Conservation (phyloP, 1,139 yeast genomes). For the Yamadazyma blattariae region DNA sequence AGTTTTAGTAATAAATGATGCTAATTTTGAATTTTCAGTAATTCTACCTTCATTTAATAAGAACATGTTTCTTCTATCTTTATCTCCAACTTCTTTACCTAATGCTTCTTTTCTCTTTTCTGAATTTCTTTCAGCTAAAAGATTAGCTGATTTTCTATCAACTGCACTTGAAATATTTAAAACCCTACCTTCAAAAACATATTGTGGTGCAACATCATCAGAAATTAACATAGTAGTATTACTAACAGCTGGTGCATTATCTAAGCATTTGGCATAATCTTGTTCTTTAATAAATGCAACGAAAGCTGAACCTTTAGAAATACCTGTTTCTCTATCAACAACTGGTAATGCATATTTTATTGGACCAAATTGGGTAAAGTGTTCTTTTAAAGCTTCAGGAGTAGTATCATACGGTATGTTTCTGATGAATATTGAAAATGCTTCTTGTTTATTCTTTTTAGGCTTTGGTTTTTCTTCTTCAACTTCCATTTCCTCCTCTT, state of each 20-base stretch:
- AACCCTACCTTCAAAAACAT: constrained; percentile 91
- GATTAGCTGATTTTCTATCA: constrained; percentile 80
- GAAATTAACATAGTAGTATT: constrained; percentile 80
- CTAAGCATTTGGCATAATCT: constrained; percentile 66
- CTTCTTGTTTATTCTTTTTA: constrained; percentile 59
- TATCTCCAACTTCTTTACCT: constrained; percentile 78
- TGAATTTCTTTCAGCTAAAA: constrained; percentile 71
- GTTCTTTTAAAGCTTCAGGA: constrained; percentile 69
- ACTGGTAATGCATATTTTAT: constrained; percentile 94
- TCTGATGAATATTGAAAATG: constrained; percentile 77
- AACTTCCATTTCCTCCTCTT: constrained; percentile 32
- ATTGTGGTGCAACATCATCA: constrained; percentile 86
- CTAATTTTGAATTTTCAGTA: constrained; percentile 75
- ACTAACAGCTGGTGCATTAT: constrained; percentile 74
- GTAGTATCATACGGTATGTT: constrained; percentile 96
- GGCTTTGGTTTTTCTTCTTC: constrained; percentile 26
- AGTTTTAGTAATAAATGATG: constrained; percentile 60
- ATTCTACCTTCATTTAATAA: constrained; percentile 93
- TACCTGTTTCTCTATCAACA: constrained; percentile 76
- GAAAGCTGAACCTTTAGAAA: constrained; percentile 93
- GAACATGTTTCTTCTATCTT: constrained; percentile 81
- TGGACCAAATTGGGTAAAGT: constrained; percentile 79
- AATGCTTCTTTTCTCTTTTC: constrained; percentile 67
- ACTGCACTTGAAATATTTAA: constrained; percentile 82
- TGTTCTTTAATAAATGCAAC: constrained; percentile 73